Conservation (phyloP, 257 asterid genomes). For the Capsicum rhomboideum region DNA sequence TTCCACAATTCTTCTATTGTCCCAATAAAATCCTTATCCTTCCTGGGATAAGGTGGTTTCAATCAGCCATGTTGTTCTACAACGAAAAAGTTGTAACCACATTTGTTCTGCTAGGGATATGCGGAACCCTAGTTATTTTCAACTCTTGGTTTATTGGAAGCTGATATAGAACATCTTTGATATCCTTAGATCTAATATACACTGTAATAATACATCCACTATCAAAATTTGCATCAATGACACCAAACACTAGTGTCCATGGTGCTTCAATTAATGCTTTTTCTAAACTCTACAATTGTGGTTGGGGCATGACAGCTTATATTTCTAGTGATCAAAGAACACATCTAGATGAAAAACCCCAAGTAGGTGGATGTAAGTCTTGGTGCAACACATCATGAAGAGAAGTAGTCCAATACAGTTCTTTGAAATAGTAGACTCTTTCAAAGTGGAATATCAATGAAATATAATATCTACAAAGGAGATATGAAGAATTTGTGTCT, state of each 20-base stretch:
- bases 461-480: conserved; percentile 63
- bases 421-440: conserved; percentile 51
- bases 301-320: too few relatives aligned
- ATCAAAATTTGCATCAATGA: conserved; percentile 80
- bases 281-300: neutral
- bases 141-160: conserved; percentile 17
- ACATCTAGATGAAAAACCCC: too few relatives aligned
- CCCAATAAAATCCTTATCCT: conserved; percentile 63
- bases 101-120: too few relatives aligned
- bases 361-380: too few relatives aligned
- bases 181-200: conserved; percentile 50
- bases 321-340: too few relatives aligned
- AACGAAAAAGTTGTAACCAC: too few relatives aligned
- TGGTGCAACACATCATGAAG: too few relatives aligned
- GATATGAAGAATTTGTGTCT: conserved; percentile 73
- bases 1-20: conserved; percentile 83
- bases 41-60: conserved; percentile 55
- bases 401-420: too few relatives aligned
- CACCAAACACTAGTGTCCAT: conserved; percentile 41
- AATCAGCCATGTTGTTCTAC: too few relatives aligned
- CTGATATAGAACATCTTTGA: conserved; percentile 70
- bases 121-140: too few relatives aligned
- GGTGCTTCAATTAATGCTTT: conserved; percentile 18
- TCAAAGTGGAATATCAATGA: conserved; percentile 71
- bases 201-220: conserved; percentile 73